phyloP scores from a whole-genome alignment of 2,329 filamentous ascomycete species.

The Teratosphaeria viscida region DNA sequence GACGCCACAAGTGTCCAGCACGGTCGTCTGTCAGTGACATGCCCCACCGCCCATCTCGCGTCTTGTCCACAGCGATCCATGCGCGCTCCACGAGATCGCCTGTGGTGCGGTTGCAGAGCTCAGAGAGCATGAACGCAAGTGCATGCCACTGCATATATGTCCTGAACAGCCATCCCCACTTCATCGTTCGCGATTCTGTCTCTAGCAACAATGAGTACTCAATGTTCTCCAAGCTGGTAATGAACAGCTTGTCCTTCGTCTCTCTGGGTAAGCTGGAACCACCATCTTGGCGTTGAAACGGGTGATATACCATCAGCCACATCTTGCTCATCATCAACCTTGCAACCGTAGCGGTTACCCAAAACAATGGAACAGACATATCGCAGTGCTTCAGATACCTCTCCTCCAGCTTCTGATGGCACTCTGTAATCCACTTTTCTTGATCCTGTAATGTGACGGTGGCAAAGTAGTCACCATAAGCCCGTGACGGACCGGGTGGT shows the following conservation, averaged over 20 bases:
- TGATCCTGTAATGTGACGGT: slow-evolving; percentile 37
- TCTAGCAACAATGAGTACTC: slow-evolving; percentile 60
- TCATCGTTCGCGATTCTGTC: slow-evolving; percentile 49
- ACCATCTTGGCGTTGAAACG: slow-evolving; percentile 52
- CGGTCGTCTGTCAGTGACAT: slow-evolving; percentile 19
- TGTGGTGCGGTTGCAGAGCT: slow-evolving; percentile 47
- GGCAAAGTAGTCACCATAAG: slow-evolving; percentile 33
- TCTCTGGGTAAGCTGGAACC: slow-evolving; percentile 49
- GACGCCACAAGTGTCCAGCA: slow-evolving; percentile 52
- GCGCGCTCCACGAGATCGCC: slow-evolving; percentile 50
- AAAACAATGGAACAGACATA: slow-evolving; percentile 50
- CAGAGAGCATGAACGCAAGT: slow-evolving; percentile 50
- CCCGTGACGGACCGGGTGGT: slow-evolving; percentile 31
- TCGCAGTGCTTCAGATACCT: slow-evolving; percentile 43
- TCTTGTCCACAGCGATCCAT: slow-evolving; percentile 47
- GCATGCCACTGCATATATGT: slow-evolving; percentile 58
- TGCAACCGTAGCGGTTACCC: slow-evolving; percentile 57
- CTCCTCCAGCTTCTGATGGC: slow-evolving; percentile 37
- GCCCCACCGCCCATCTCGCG: slow-evolving; percentile 33
- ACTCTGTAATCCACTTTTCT: slow-evolving; percentile 41
- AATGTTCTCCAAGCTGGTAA: slow-evolving; percentile 63
- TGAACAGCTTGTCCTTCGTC: slow-evolving; percentile 57
- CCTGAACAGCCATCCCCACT: slow-evolving; percentile 56
- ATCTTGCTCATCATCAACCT: slow-evolving; percentile 68
- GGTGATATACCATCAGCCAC: slow-evolving; percentile 67